A percentile compares a stretch with the other conserved stretches of the same genome.
These are phyloP conservation scores for Mortierella sp. DNA, from an alignment of 371 early-diverging fungal species.

Conservation along the genomic window DNA sequence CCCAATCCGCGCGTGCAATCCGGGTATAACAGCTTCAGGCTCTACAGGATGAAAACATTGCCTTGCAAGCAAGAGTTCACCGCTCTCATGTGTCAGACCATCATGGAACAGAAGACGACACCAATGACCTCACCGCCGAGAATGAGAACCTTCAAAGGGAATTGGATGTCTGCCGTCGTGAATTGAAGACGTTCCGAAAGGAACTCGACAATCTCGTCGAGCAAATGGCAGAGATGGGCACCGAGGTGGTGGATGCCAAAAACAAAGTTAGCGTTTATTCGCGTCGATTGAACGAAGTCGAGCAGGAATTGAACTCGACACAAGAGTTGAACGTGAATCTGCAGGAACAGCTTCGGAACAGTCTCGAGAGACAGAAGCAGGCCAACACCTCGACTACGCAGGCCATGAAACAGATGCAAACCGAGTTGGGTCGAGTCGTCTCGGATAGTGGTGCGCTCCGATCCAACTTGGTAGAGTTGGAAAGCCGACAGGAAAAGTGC, in stretches of 20 bases:
- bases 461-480: slow-evolving; percentile 68
- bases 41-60: slow-evolving; percentile 67
- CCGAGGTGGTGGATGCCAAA: slow-evolving; percentile 70
- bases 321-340: slow-evolving; percentile 71
- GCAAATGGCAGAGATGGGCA: slow-evolving; percentile 74
- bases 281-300: slow-evolving; percentile 69
- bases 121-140: slow-evolving; percentile 51
- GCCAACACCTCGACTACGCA: slow-evolving; percentile 68
- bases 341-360: slow-evolving; percentile 62
- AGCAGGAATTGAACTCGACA: slow-evolving; percentile 70
- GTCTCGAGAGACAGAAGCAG: slow-evolving; percentile 68
- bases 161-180: slow-evolving; percentile 66
- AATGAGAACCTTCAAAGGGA: slow-evolving; percentile 67
- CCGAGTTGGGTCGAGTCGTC: slow-evolving; percentile 67
- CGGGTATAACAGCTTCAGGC: slow-evolving; percentile 55
- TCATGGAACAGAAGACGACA: slow-evolving; percentile 46
- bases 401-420: slow-evolving; percentile 67
- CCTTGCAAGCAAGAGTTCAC: slow-evolving; percentile 61
- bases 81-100: slow-evolving; percentile 48
- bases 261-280: slow-evolving; percentile 68
- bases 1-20: not conserved
- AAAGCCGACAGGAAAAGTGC: slow-evolving; percentile 66
- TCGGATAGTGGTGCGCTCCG: slow-evolving; percentile 68
- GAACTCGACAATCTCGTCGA: slow-evolving; percentile 71
- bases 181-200: slow-evolving; percentile 66